Conservation (phyloP, 192 early-diverging fungal genomes). For the Gigaspora rosea region DNA sequence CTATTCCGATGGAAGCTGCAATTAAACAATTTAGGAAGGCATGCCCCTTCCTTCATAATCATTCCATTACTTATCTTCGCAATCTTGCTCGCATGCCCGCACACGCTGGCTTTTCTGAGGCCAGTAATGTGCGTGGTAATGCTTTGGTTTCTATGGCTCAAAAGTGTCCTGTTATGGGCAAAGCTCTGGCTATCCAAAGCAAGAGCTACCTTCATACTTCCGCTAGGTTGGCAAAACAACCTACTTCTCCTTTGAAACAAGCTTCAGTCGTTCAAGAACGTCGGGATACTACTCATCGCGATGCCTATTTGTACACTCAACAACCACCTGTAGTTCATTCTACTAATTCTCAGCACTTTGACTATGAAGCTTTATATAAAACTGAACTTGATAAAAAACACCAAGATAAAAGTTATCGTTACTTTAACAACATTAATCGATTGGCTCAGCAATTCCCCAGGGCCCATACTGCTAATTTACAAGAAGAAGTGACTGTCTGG, state of each 20-base stretch:
- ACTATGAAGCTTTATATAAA: conserved; percentile 90
- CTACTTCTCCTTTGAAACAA: conserved; percentile 37
- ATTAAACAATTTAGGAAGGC: conserved; percentile 46
- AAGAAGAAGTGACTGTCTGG: conserved; percentile 96
- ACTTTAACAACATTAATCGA: conserved; percentile 99
- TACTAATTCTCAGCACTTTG: conserved; percentile 61
- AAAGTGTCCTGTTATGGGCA: conserved; percentile 81
- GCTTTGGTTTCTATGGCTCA: conserved; percentile 61
- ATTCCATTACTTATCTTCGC: conserved; percentile 68
- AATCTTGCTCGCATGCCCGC: conserved; percentile 49
- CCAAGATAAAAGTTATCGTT: conserved; percentile 95
- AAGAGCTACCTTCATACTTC: conserved; percentile 37
- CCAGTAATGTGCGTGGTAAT: conserved; percentile 26
- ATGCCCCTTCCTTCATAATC: conserved; percentile 80
- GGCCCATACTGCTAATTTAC: conserved; percentile 85
- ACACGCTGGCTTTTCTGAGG: conserved; percentile 34
- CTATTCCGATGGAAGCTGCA: conserved; percentile 40
- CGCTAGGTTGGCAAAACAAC: conserved; percentile 42
- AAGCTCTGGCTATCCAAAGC: conserved; percentile 66
- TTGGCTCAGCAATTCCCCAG: conserved; percentile 88
- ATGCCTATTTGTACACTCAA: conserved; percentile 40
- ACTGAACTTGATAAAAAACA: conserved; percentile 93
- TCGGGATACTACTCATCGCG: conserved; percentile 38
- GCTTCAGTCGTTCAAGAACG: conserved; percentile 38
- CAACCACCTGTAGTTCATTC: conserved; percentile 41